A percentile compares a stretch with the other conserved stretches of the same genome.
Conservation (phyloP, 768 basidiomycete genomes). For the Chiua virens region DNA sequence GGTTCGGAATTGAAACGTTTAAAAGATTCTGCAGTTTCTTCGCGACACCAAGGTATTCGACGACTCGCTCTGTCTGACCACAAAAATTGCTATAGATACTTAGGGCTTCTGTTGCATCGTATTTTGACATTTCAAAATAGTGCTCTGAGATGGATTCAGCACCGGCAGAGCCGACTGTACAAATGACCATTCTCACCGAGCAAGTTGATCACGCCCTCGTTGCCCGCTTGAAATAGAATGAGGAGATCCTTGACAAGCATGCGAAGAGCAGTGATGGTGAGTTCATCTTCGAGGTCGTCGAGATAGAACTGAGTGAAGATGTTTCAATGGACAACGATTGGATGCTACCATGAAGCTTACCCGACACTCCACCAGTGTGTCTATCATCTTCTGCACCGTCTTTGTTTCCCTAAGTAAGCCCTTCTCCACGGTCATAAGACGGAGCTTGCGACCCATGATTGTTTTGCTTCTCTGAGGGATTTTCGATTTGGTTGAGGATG, state of each 20-base stretch:
- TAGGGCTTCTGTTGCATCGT: slow-evolving; percentile 86
- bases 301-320: slow-evolving; percentile 72
- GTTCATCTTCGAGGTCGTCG: slow-evolving; percentile 90
- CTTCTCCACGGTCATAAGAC: slow-evolving; percentile 94
- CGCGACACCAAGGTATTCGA: slow-evolving; percentile 90
- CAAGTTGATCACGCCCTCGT: slow-evolving; percentile 89
- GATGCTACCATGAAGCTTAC: slow-evolving; percentile 45
- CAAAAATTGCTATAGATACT: slow-evolving; percentile 92
- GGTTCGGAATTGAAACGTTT: slow-evolving; percentile 90
- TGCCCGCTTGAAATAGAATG: slow-evolving; percentile 93
- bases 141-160: slow-evolving; percentile 57
- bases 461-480: slow-evolving; percentile 67
- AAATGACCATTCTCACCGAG: slow-evolving; percentile 53
- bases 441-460: slow-evolving; percentile 77
- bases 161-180: not conserved
- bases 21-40: slow-evolving; percentile 91
- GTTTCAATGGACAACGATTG: not conserved
- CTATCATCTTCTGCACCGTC: slow-evolving; percentile 87
- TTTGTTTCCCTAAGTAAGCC: slow-evolving; percentile 91
- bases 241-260: slow-evolving; percentile 97
- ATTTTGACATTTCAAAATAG: slow-evolving; percentile 97
- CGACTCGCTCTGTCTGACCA: slow-evolving; percentile 87
- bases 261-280: slow-evolving; percentile 82
- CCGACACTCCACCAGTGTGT: slow-evolving; percentile 82
- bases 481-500: slow-evolving; percentile 33